Conservation (phyloP, 2,329 filamentous ascomycete species). For the Mollisia scopiformis region DNA sequence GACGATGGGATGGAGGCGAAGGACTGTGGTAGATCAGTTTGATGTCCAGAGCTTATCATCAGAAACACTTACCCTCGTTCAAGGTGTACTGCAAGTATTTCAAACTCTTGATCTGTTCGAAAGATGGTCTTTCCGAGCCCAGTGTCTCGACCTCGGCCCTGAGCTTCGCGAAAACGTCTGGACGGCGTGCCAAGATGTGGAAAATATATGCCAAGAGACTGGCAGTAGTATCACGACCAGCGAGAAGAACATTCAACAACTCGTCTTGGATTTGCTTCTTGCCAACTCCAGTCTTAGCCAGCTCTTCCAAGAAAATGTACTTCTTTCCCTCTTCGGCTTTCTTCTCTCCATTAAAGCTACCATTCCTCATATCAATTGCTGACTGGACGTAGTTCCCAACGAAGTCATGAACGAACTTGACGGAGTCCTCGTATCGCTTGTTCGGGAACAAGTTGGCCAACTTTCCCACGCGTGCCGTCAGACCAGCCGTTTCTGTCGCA, state of each 20-base stretch:
- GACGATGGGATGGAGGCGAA: slow-evolving; percentile 44
- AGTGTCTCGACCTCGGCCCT: slow-evolving; percentile 35
- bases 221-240: slow-evolving; percentile 47
- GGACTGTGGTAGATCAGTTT: slow-evolving; percentile 23
- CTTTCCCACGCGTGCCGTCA: slow-evolving; percentile 32
- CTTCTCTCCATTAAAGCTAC: slow-evolving; percentile 14
- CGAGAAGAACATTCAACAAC: slow-evolving; percentile 41
- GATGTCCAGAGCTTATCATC: neutral
- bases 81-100: slow-evolving; percentile 59
- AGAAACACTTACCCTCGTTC: slow-evolving; percentile 53
- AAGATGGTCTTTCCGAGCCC: slow-evolving; percentile 44
- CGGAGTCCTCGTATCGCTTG: slow-evolving; percentile 29
- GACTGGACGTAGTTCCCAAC: slow-evolving; percentile 32
- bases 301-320: slow-evolving; percentile 50
- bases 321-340: slow-evolving; percentile 23
- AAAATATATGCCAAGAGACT: slow-evolving; percentile 41
- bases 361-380: slow-evolving; percentile 26
- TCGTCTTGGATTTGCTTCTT: slow-evolving; percentile 42
- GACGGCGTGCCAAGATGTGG: slow-evolving; percentile 32
- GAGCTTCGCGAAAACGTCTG: slow-evolving; percentile 38
- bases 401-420: slow-evolving; percentile 31
- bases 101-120: slow-evolving; percentile 53
- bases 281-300: slow-evolving; percentile 50
- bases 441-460: slow-evolving; percentile 28
- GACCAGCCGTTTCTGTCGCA: slow-evolving; percentile 31